These are phyloP conservation scores for Agroathelia rolfsii DNA, from an alignment of 1,284 basidiomycete genomes.

Conservation along the genomic window DNA sequence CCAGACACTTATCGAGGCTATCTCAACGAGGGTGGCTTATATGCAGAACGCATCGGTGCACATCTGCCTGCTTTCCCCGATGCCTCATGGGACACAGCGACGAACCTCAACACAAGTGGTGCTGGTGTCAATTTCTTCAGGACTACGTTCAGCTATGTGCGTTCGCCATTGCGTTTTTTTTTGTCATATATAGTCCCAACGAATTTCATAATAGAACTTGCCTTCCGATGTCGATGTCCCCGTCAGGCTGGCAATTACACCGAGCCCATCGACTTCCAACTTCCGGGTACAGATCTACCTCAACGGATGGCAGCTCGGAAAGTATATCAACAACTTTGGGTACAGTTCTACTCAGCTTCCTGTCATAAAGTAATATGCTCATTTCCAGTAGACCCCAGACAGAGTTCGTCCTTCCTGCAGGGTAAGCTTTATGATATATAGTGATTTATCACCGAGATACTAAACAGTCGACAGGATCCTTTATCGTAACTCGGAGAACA, in stretches of 20 bases:
- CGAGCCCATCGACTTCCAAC: slow-evolving; percentile 31
- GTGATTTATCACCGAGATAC: background rate
- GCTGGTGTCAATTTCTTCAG: slow-evolving; percentile 45
- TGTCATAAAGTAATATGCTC: too few relatives aligned
- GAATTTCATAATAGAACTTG: slow-evolving; percentile 21
- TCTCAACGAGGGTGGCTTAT: slow-evolving; percentile 44
- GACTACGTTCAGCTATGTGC: slow-evolving; percentile 35
- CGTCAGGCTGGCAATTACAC: slow-evolving; percentile 32
- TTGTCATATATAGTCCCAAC: too few relatives aligned
- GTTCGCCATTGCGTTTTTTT: too few relatives aligned
- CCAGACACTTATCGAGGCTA: slow-evolving; percentile 39
- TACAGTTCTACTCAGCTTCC: slow-evolving; percentile 13
- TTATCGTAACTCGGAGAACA: slow-evolving; percentile 29
- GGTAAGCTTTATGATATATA: slow-evolving; percentile 20
- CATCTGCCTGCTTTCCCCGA: slow-evolving; percentile 44
- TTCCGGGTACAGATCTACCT: slow-evolving; percentile 41
- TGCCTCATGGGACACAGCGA: slow-evolving; percentile 28
- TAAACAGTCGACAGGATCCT: slow-evolving; percentile 28
- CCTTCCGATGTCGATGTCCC: slow-evolving; percentile 33
- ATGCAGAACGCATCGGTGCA: slow-evolving; percentile 40
- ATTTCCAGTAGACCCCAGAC: slow-evolving; percentile 32
- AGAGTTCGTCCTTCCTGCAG: slow-evolving; percentile 35
- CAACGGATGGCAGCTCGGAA: slow-evolving; percentile 45
- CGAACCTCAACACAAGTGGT: slow-evolving; percentile 22
- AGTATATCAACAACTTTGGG: slow-evolving; percentile 42